These are phyloP conservation scores for Nothophaeocryptopus gaeumannii DNA, from an alignment of 2,329 filamentous ascomycete species.

Conservation along the genomic window DNA sequence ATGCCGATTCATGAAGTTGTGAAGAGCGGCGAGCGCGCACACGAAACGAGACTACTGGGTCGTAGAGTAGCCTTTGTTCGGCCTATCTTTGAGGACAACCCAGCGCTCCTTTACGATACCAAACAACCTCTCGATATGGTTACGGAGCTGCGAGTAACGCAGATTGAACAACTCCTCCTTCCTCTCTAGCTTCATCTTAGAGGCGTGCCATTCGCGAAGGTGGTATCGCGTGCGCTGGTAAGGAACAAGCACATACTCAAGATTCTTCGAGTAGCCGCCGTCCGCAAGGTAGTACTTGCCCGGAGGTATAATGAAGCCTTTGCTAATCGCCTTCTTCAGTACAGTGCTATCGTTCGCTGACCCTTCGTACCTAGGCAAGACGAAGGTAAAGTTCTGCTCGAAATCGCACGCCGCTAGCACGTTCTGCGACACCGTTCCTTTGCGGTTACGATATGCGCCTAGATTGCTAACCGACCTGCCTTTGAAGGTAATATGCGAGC, in stretches of 20 bases:
- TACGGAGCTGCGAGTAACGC: background rate
- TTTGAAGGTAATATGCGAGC: background rate
- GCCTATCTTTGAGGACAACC: too few relatives aligned
- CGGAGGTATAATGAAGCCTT: background rate
- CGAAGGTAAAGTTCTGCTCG: background rate
- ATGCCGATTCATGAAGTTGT: too few relatives aligned
- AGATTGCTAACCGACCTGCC: background rate
- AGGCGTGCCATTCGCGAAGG: background rate
- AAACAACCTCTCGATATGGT: slow-evolving; percentile 1
- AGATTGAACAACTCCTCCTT: slow-evolving; percentile 13
- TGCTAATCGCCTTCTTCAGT: background rate
- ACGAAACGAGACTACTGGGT: too few relatives aligned
- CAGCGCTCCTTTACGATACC: slow-evolving; percentile 4
- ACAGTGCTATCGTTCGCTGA: background rate
- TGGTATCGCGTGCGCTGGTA: slow-evolving; percentile 2
- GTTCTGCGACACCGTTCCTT: slow-evolving; percentile 2
- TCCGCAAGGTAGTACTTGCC: background rate
- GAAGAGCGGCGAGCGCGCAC: too few relatives aligned
- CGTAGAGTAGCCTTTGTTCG: too few relatives aligned
- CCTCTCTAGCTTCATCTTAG: background rate
- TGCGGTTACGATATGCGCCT: slow-evolving; percentile 1
- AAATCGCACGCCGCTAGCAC: background rate
- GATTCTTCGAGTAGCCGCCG: background rate
- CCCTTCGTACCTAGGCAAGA: background rate
- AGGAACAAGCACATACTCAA: background rate